A percentile compares a stretch with the other conserved stretches of the same genome.
Evolutionary conservation across 1,139 yeast genomes (phyloP).

Genomic region (Pichia cactophila): DNA sequence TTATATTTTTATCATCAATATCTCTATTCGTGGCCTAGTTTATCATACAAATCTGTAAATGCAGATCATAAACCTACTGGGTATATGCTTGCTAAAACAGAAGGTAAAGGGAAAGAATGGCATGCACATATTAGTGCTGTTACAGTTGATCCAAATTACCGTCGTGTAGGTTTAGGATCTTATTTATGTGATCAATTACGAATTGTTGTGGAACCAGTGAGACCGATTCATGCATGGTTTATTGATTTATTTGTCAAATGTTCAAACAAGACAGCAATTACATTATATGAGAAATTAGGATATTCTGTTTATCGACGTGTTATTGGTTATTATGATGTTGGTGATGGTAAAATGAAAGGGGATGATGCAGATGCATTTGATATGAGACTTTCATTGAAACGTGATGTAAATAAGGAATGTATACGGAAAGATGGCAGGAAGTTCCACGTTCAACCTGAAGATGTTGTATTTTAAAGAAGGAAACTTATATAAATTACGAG

Average conservation of each 20-base stretch:
- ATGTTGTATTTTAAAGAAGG: slow-evolving; percentile 37
- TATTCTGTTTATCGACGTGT: slow-evolving; percentile 82
- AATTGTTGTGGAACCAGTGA: slow-evolving; percentile 56
- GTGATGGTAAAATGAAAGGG: slow-evolving; percentile 36
- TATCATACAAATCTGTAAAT: slow-evolving; percentile 70
- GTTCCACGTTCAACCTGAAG: slow-evolving; percentile 55
- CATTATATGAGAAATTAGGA: slow-evolving; percentile 77
- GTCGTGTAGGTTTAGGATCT: slow-evolving; percentile 82
- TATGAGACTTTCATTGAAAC: slow-evolving; percentile 60
- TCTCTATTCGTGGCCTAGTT: slow-evolving; percentile 77
- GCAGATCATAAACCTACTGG: slow-evolving; percentile 44
- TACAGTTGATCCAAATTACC: slow-evolving; percentile 72
- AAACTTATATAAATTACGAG: not conserved
- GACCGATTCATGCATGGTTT: slow-evolving; percentile 70
- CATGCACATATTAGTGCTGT: slow-evolving; percentile 97
- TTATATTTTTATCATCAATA: slow-evolving; percentile 79
- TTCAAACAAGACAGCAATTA: slow-evolving; percentile 71
- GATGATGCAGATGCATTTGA: slow-evolving; percentile 86
- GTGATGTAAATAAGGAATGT: slow-evolving; percentile 46
- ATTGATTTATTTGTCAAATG: slow-evolving; percentile 89
- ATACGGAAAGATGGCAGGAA: slow-evolving; percentile 52
- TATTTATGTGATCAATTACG: slow-evolving; percentile 68
- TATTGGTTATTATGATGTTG: slow-evolving; percentile 70
- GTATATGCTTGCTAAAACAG: slow-evolving; percentile 95
- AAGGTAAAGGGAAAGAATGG: slow-evolving; percentile 80